Conservation (phyloP, 306 rosid species). For the Luffa aegyptiaca region DNA sequence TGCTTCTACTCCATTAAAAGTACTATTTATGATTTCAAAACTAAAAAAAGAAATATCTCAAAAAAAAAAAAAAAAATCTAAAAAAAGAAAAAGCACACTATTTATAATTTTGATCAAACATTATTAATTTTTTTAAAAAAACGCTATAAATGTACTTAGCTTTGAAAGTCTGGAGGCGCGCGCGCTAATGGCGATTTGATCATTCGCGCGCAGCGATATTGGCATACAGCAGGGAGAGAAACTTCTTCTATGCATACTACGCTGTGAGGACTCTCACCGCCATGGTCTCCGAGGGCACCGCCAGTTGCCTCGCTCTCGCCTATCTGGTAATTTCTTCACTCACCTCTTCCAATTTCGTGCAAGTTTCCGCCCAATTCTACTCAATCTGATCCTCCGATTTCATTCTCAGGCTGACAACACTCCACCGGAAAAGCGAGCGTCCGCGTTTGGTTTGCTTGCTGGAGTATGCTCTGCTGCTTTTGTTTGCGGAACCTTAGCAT, state of each 20-base stretch:
- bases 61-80: no score
- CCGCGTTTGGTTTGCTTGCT: constrained; percentile 65
- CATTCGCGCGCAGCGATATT: constrained; percentile 42
- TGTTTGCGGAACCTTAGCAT: constrained; percentile 58
- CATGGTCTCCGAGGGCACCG: constrained; percentile 51
- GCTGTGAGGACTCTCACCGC: constrained; percentile 44
- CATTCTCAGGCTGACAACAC: constrained; percentile 55
- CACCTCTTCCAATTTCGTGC: background rate
- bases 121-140: no score
- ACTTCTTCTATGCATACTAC: constrained; percentile 56
- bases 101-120: no score
- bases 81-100: no score
- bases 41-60: no score
- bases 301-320: constrained; percentile 62
- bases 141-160: background rate
- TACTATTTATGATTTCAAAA: no score
- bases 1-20: no score
- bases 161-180: background rate
- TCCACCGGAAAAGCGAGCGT: constrained; percentile 35
- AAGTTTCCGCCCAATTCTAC: background rate
- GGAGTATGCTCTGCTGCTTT: constrained; percentile 59
- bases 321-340: constrained; percentile 44
- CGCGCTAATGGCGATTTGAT: background rate
- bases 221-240: constrained; percentile 48
- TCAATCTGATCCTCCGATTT: background rate